Conservation (phyloP, 1,284 basidiomycete species). For the Malassezia restricta region DNA sequence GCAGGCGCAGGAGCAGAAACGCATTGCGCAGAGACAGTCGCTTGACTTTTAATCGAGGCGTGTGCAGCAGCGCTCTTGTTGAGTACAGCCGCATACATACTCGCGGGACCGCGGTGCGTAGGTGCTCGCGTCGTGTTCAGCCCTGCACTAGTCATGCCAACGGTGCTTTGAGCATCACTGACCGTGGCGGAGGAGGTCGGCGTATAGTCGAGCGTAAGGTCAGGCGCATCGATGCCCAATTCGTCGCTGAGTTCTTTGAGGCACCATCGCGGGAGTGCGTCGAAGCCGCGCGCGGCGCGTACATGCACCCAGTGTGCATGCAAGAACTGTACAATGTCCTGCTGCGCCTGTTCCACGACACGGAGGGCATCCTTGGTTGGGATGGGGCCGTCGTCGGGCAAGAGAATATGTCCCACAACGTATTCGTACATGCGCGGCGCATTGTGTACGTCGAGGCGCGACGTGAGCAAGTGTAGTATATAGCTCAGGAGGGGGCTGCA, state of each 20-base stretch:
- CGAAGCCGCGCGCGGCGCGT: conserved; percentile 6
- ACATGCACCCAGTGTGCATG: conserved; percentile 6
- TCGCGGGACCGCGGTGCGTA: conserved; percentile 7
- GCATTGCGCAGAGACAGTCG: conserved; percentile 5
- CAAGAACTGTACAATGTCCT: background rate
- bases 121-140: conserved; percentile 1
- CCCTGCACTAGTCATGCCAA: conserved; percentile 9
- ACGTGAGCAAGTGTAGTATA: background rate
- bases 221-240: conserved; percentile 6
- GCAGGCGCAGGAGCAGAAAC: conserved; percentile 26
- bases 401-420: conserved; percentile 8
- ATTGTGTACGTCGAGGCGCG: background rate
- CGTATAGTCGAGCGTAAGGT: background rate
- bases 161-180: background rate
- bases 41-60: conserved; percentile 7
- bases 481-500: background rate
- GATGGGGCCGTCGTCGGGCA: conserved; percentile 1
- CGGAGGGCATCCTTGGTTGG: background rate
- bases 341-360: background rate
- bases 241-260: conserved; percentile 8
- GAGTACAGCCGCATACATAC: conserved; percentile 9
- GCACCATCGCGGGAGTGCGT: conserved; percentile 8
- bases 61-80: conserved; percentile 9
- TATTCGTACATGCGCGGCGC: conserved; percentile 3
- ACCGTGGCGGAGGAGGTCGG: background rate